Base-by-base conservation (phyloP, 257 asterid species). In the Solanum clarkiae region DNA sequence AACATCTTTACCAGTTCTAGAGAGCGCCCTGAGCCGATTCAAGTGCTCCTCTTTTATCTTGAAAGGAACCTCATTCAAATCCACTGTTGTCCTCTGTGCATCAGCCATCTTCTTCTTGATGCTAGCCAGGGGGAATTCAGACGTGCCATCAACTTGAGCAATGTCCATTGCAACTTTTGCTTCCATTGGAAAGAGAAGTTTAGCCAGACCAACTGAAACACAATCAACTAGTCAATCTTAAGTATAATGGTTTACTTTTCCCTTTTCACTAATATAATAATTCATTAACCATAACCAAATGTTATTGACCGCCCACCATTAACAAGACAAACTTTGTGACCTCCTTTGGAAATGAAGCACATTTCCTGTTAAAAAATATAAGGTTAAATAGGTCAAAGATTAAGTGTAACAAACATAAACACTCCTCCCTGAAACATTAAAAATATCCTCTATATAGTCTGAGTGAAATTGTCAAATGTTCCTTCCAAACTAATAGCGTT, bases 91-190 rank as follows among this genome's bases (percentile, higher is more conserved):
- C 88, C 97, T 90, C 81, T 82, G 88, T 20, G 93, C 88, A 82
- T 85, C 87, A 81, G 86, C 89, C 88, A 87, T 83, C 53, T 88
- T 90, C 86, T 85, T 89, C 75, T 80, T 82, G 70, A 86, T 86
- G 88, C 90, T 86, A 70, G 85, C 88, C 63, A 93, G 90, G 45
- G 89, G 91, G 88, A 88, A 90, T 80, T 91, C 94, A 9, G 93
- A 90, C 36, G 98, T 93, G 86, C 91, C 98, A 75, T 93, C 99
- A 86, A 94, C 99, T 89, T 93, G 97, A 91, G 98, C 98, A 84
- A 96, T 96, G 84, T 94, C 99, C 98, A 96, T 96, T 87, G 98
- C 98, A 86, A 96, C 98, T 85, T 90, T 91, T 57, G 99, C 98
- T 93, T 96, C 98, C 89, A 88, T 91, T 36, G 99, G 99, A 86